A percentile compares a stretch with the other conserved stretches of the same genome.
phyloP scores from a whole-genome alignment of 2,329 filamentous ascomycete species.

The Botrytis galanthina region DNA sequence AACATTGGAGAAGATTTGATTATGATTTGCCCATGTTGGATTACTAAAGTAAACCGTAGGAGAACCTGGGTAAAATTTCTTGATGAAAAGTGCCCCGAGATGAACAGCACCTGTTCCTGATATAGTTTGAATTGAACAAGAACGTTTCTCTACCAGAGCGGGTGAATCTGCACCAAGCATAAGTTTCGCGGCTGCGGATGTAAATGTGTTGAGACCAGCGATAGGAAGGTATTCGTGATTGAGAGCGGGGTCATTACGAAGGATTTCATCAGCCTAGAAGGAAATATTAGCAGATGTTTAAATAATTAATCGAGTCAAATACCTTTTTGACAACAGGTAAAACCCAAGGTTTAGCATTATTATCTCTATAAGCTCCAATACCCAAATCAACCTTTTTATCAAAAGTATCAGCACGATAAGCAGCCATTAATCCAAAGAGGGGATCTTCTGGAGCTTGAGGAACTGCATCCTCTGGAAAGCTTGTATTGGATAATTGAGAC shows the following conservation, averaged over 20 bases:
- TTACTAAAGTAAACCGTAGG: constrained; percentile 85
- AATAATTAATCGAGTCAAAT: constrained; percentile 33
- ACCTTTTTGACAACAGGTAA: constrained; percentile 96
- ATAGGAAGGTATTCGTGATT: constrained; percentile 99
- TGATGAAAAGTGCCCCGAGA: constrained; percentile 87
- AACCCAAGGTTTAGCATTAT: constrained; percentile 96
- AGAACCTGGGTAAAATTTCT: constrained; percentile 79
- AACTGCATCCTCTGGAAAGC: constrained; percentile 73
- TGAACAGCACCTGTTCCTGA: constrained; percentile 96
- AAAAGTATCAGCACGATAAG: constrained; percentile 75
- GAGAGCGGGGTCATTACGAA: constrained; percentile 82
- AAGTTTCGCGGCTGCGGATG: constrained; percentile 84
- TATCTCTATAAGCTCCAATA: constrained; percentile 90
- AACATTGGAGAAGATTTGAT: constrained; percentile 96
- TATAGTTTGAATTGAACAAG: constrained; percentile 85
- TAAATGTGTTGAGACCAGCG: constrained; percentile 81
- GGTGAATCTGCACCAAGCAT: constrained; percentile 78
- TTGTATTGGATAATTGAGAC: constrained; percentile 52
- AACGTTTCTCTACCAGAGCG: constrained; percentile 79
- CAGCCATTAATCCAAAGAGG: constrained; percentile 88
- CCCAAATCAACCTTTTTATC: constrained; percentile 86
- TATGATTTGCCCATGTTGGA: constrained; percentile 98
- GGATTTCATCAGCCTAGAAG: constrained; percentile 78
- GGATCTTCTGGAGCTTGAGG: constrained; percentile 93
- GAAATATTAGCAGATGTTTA: constrained; percentile 2